Conservation (phyloP, 306 rosid species). For the Lotus japonicus region DNA sequence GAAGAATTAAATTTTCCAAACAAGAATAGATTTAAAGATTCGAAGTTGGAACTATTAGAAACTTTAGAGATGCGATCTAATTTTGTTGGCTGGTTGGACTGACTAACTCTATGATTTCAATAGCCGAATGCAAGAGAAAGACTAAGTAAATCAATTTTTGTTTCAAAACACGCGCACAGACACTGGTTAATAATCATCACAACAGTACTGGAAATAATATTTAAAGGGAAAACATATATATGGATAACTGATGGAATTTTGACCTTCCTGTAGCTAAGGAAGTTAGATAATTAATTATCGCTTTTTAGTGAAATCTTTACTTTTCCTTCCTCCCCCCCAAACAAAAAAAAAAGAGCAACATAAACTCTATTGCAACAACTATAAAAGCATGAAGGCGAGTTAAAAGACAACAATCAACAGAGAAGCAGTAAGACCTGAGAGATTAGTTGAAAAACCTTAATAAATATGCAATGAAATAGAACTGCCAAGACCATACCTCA, state of each 20-base stretch:
- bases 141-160: not conserved
- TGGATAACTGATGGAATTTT: not conserved
- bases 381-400: not conserved
- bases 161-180: too few relatives aligned
- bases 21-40: too few relatives aligned
- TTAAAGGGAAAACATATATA: not conserved
- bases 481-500: conserved; percentile 50
- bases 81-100: not conserved
- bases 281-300: not conserved
- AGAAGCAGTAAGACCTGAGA: not conserved
- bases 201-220: not conserved
- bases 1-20: not conserved
- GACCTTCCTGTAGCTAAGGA: not conserved
- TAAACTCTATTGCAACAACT: not conserved
- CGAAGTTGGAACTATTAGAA: not conserved
- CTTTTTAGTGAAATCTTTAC: not conserved
- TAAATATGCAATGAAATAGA: not conserved
- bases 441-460: not conserved
- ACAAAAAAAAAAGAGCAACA: not conserved
- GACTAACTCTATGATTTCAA: not conserved
- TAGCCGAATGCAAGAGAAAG: not conserved
- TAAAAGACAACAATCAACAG: not conserved
- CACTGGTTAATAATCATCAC: not conserved
- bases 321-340: not conserved
- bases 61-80: not conserved